Evolutionary conservation across 768 basidiomycete species (phyloP), one percentile per base, ranked within the genome.

Genomic region (Suillus brevipes): DNA sequence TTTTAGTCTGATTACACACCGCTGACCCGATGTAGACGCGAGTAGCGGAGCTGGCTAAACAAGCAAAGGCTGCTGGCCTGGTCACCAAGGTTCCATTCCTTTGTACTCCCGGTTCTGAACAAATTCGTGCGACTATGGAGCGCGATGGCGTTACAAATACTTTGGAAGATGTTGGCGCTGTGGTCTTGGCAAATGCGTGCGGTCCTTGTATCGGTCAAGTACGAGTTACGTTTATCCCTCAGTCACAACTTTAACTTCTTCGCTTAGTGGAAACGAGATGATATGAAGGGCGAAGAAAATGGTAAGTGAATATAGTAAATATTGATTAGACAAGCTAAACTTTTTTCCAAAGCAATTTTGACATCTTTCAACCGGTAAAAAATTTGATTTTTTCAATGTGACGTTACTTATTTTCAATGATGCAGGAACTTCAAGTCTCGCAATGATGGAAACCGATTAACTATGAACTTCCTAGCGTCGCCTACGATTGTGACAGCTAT

Each of bases 201-300:
- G 97, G 97, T 60, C 97, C 97, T 31, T 99, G 97, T 75, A 99
- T 99, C 70, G 97, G 97, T 55, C 97, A 98, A 79, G 91, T 89
- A 69, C 40, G 80, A 68, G 55, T 18, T 34, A 53, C 42, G 18
- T 38, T 47, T 16, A 67, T 25, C 57, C 34, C 42, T 62, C 28
- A 36, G 9, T 52, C 31, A 9, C 57, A 55, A 60, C 31, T 16
- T 36, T 65, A 53, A 60, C 66, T 68, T 31, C 67, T 40, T 65
- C 62, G 34, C 65, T 13, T 62, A 94, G 88, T 99, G 97, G 97
- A 95, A 98, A 74, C 87, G 97, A 34, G 87, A 89, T 53, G 95
- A 94, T 68, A 88, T 89, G 72, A 85, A 91, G 72, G 89, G 85
- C 53, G 92, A 97, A 77, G 92, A 97, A 72, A 99, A 99, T 76